These are phyloP conservation scores for Mollisiaceae sp. DNA, from an alignment of 2,329 filamentous ascomycete species.

Conservation along the genomic window DNA sequence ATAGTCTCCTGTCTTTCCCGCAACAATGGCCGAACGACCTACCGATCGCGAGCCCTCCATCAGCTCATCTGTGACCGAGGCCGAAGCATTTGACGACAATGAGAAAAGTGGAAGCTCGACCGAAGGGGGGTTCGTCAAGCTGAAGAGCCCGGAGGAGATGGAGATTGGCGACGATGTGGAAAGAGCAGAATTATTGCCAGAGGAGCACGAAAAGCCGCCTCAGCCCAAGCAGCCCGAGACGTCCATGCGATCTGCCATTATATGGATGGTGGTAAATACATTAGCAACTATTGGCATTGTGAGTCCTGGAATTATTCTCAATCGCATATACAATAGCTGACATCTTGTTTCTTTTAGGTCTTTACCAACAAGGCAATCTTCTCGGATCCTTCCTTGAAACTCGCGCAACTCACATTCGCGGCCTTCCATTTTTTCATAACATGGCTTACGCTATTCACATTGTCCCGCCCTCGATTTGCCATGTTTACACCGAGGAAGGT, in stretches of 20 bases:
- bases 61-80: constrained; percentile 38
- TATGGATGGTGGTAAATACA: constrained; percentile 67
- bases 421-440: constrained; percentile 73
- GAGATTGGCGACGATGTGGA: constrained; percentile 49
- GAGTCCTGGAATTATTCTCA: constrained; percentile 39
- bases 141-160: constrained; percentile 43
- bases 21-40: constrained; percentile 37
- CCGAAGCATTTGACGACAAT: constrained; percentile 37
- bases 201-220: constrained; percentile 42
- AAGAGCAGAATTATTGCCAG: constrained; percentile 49
- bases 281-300: constrained; percentile 68
- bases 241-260: constrained; percentile 47
- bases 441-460: constrained; percentile 63
- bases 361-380: constrained; percentile 76
- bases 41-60: constrained; percentile 35
- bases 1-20: constrained; percentile 15
- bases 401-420: constrained; percentile 69
- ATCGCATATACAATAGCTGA: constrained; percentile 1
- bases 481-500: constrained; percentile 64
- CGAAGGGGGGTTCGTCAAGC: constrained; percentile 35
- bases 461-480: constrained; percentile 62
- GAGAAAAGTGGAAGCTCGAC: constrained; percentile 34
- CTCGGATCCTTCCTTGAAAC: constrained; percentile 63
- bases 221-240: constrained; percentile 34
- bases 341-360: constrained; percentile 41